phyloP scores from a whole-genome alignment of 1,139 yeast species.

The Lodderomyces elongisporus region DNA sequence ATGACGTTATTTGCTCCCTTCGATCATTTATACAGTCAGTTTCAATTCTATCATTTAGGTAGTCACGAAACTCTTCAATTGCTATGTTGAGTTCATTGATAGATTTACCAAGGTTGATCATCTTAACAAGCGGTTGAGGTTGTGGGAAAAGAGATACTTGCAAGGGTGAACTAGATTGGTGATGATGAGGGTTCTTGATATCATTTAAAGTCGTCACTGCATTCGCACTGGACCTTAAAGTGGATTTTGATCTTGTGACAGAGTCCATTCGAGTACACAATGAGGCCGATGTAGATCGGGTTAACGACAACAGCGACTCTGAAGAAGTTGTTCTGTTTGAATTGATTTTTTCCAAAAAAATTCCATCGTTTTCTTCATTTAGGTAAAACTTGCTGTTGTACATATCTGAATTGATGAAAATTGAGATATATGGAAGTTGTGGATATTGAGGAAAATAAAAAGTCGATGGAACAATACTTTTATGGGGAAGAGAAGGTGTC shows the following conservation, averaged over 20 bases:
- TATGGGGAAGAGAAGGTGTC: no score
- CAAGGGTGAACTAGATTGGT: neutral
- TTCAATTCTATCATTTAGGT: slow-evolving; percentile 38
- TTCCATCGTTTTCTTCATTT: slow-evolving; percentile 24
- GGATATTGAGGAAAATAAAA: slow-evolving; percentile 5
- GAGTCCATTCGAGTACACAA: neutral
- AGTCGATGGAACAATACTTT: neutral
- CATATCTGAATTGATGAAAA: slow-evolving; percentile 29
- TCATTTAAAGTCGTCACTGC: neutral
- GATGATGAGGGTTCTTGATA: neutral
- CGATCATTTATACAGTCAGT: slow-evolving; percentile 20
- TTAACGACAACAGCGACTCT: neutral
- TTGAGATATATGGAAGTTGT: slow-evolving; percentile 30
- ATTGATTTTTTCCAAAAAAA: slow-evolving; percentile 11
- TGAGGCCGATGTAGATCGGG: neutral
- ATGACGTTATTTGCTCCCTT: neutral
- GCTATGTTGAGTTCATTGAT: slow-evolving; percentile 58
- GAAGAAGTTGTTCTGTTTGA: neutral
- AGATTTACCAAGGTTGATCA: slow-evolving; percentile 52
- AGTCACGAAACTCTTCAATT: slow-evolving; percentile 57
- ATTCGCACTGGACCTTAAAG: slow-evolving; percentile 5
- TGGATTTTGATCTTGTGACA: neutral
- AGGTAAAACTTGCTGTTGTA: slow-evolving; percentile 24
- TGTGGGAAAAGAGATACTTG: neutral
- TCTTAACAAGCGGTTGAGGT: slow-evolving; percentile 5